Evolutionary conservation across 768 basidiomycete genomes (phyloP).

Genomic region (Panellus pusillus): DNA sequence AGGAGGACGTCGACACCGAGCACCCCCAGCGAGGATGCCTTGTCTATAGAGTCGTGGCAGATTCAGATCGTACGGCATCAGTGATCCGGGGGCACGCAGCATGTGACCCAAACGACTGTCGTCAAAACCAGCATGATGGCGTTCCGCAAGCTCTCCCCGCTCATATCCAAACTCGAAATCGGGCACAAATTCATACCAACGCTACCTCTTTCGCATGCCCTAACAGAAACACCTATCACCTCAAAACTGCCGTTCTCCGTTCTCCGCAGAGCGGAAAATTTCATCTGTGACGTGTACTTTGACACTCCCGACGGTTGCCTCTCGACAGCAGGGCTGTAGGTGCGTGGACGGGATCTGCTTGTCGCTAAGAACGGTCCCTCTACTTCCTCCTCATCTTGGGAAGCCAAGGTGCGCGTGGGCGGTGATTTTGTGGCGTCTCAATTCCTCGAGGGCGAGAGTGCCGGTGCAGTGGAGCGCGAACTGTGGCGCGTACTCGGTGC

Average conservation of each 20-base stretch:
- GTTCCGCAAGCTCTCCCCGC: background rate
- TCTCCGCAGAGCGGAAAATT: background rate
- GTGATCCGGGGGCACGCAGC: too few species aligned
- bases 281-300: constrained; percentile 17
- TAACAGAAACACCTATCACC: background rate
- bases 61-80: too few species aligned
- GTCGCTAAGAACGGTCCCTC: background rate
- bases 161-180: constrained; percentile 12
- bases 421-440: constrained; percentile 16
- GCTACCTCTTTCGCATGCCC: constrained; percentile 4
- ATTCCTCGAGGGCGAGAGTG: constrained; percentile 16
- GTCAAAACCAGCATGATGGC: too few species aligned
- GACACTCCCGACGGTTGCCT: constrained; percentile 7
- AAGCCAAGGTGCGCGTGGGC: constrained; percentile 18
- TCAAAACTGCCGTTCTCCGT: background rate
- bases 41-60: too few species aligned
- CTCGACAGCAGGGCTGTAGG: constrained; percentile 6
- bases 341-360: constrained; percentile 6
- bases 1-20: too few species aligned
- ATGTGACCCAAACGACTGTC: too few species aligned
- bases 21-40: too few species aligned
- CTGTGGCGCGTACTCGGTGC: constrained; percentile 6
- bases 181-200: constrained; percentile 13
- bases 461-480: constrained; percentile 15
- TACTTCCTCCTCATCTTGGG: constrained; percentile 2